Evolutionary conservation across 2,329 filamentous ascomycete species (phyloP), one percentile per base, ranked within the genome.

Genomic region (Cytospora schulzeri): DNA sequence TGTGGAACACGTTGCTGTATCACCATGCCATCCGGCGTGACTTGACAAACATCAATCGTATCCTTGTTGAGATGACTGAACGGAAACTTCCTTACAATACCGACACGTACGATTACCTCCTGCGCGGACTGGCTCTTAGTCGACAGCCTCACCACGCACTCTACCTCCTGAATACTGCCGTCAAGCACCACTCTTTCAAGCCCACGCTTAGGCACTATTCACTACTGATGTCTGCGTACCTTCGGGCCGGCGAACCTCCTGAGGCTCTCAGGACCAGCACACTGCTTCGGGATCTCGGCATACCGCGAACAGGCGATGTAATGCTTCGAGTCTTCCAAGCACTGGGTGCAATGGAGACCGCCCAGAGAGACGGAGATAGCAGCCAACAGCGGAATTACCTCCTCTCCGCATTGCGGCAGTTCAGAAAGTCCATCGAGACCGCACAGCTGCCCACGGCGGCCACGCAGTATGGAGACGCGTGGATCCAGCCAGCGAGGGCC

Each of bases 1-100:
- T 92, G 72, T 97, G 91, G 91, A 97, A 97, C 72, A 82, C 86
- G 60, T 77, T 97, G 35, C 79, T 97, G 5, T 81, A 84, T 63
- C 85, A 89, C 66, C 84, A 92, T 73, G 91, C 91, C 8, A 78
- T 85, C 62, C 82, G 84, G 8, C 84, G 89, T 62, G 79, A 82
- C 60, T 73, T 86, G 8, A 73, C 72, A n/a, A 76, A 77, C 56
- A 77, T 85, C 60, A 81, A 85, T 69, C 77, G 76, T 5, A 63
- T 85, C 8, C 75, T 86, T 26, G 74, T 76, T 41, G 66, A 71
- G 41, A 88, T 88, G 85, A 79, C 77, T 26, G 73, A 77, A 15
- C 73, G 76, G 48, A 71, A 75, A 0, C 71, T 87, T 15, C 71
- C 78, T 12, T 85, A 83, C 76, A 76, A 85, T 66, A 70, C 76